Base-by-base conservation (phyloP, 164 flowering plant genomes). In the Dillenia suffruticosa region DNA sequence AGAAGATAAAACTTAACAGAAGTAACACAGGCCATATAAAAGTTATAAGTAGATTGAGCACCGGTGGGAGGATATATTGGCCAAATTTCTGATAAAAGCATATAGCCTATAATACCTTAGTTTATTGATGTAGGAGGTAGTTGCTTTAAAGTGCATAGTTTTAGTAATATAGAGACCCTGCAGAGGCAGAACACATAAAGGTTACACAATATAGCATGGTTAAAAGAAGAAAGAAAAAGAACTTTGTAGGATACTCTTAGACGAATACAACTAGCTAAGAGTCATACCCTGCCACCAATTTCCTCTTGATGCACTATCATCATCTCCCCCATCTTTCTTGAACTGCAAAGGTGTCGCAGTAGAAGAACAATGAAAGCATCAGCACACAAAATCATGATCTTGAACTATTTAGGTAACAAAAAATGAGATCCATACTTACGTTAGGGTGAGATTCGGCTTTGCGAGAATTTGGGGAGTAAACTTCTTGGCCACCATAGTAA, bases 221-320 rank as follows among this genome's bases (percentile, higher is more conserved):
- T 32, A 32, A 32, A 32, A 32, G 6, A 32, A 32, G 7, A 26
- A 10, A 50, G 51, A 44, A 7, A 19, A 26, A 61, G 22, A 14
- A 44, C 40, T 32, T 5, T 4, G 6, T 32, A 6, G 40, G 5
- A 32, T 5, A 32, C 40, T 32, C 40, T 32, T 7, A 32, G 7
- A 32, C 0, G 40, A 32, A 4, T 32, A 32, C 40, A 4, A 32
- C 7, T 32, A 32, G 40, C 40, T 32, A 32, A 5, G 5, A 32
- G 40, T 58, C 69, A 60, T 78, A 84, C 96, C 96, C 77, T 89
- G 82, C 96, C 92, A 89, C 96, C 95, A 91, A 58, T 91, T 89
- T 64, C 97, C 97, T 74, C 97, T 82, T 2, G 85, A 80, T 47
- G 90, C 96, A 72, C 75, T 61, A 58, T 80, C 86, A 72, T 75